Evolutionary conservation across 805 yeast species (phyloP), one percentile per base, ranked within the genome.

Genomic region (Jamesozyma rosinii): DNA sequence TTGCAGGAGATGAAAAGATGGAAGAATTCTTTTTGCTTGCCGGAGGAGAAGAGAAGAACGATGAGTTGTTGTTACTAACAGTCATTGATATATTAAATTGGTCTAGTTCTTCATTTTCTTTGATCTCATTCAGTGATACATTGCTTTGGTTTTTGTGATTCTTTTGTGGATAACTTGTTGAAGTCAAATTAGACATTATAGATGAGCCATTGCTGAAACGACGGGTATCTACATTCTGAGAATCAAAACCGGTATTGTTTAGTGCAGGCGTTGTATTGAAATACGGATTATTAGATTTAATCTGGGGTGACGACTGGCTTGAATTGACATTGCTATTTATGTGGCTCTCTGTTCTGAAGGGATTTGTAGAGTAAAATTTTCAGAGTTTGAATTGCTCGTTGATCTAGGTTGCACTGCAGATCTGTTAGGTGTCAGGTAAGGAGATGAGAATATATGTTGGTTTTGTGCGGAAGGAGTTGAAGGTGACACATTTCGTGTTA

Each of bases 121-220:
- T 53, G 15, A 65, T 67, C 35, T 62, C 60, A 41, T 57, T 57
- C 26, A 65, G 47, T 1, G 70, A 64, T 1, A 49, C 46, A 37
- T 53, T 60, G 43, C 58, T 61, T 32, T 46, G 21, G 38, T 49
- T 52, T 22, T 46, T 51, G 18, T 32, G 38, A 34, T 34, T 30
- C 17, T 35, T 38, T 5, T 27, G 24, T 14, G 4, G n/a, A 10
- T 24, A 6, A 34, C 21, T 20, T n/a, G 36, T 40, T 11, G 50
- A 40, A 24, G 49, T 41, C 5, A 44, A 24, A 11, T 49, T 41
- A 1, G 50, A 33, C 19, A 43, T 30, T 9, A 29, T 21, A 8
- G 54, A 42, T 13, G 48, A 18, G 44, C 15, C 21, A 30, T 11
- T 24, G 29, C 6, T n/a, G 21, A 8, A 11, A 18, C 3, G 18